These are phyloP conservation scores for Thelonectria olida DNA, from an alignment of 2,329 filamentous ascomycete species.

Conservation along the genomic window DNA sequence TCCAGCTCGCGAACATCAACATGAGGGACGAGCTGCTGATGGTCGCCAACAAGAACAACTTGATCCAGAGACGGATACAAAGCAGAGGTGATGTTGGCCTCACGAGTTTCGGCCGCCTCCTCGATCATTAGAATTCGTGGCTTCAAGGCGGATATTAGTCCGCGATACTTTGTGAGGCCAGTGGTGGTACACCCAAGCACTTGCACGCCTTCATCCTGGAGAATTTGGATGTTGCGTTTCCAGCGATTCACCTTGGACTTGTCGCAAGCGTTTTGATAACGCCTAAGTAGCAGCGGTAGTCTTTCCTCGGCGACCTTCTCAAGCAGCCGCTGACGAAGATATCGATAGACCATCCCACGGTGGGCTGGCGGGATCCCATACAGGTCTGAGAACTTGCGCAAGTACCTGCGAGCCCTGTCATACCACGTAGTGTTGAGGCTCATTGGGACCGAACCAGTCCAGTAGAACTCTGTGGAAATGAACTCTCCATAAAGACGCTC, in stretches of 20 bases:
- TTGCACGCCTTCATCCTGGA: conserved; percentile 50
- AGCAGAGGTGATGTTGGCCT: conserved; percentile 65
- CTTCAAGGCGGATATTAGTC: conserved; percentile 70
- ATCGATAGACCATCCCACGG: conserved; percentile 73
- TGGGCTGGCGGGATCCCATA: conserved; percentile 64
- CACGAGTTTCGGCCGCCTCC: conserved; percentile 81
- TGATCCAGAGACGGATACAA: conserved; percentile 62
- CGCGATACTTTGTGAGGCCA: conserved; percentile 81
- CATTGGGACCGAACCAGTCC: conserved; percentile 26
- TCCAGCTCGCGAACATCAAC: conserved; percentile 70
- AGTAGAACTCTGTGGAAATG: conserved; percentile 35
- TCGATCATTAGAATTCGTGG: conserved; percentile 79
- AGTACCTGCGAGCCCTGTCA: conserved; percentile 20
- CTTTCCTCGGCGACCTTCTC: conserved; percentile 48
- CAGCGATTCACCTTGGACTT: conserved; percentile 66
- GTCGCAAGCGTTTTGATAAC: conserved; percentile 60
- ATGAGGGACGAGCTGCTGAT: conserved; percentile 79
- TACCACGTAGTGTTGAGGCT: conserved; percentile 19
- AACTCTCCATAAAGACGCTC: conserved; percentile 67
- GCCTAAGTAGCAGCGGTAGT: conserved; percentile 59
- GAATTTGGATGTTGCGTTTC: conserved; percentile 61
- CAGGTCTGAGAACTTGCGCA: conserved; percentile 56
- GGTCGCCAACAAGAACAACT: conserved; percentile 75
- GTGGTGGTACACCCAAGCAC: conserved; percentile 79
- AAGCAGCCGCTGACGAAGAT: conserved; percentile 67